A percentile compares a stretch with the other conserved stretches of the same genome.
phyloP scores from a whole-genome alignment of 306 rosid genomes.

The Lagenaria siceraria region DNA sequence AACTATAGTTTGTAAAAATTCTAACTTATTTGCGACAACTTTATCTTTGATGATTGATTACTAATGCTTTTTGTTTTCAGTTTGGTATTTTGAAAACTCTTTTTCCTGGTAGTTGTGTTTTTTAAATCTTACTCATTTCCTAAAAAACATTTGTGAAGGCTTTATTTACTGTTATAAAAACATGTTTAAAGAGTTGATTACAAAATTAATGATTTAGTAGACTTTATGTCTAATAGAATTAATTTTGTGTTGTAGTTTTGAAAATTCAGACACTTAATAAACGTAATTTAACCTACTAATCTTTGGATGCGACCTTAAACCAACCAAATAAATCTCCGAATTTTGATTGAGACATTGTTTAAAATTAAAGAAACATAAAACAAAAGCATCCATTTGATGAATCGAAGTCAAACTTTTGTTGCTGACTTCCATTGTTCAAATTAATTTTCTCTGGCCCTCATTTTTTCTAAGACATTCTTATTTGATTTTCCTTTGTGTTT shows the following conservation, averaged over 20 bases:
- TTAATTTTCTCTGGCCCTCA: not conserved
- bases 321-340: not conserved
- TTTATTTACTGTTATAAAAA: not conserved
- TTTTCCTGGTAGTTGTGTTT: not conserved
- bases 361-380: not conserved
- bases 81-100: not conserved
- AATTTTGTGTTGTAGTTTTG: too few species aligned
- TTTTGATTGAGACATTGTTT: not conserved
- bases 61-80: not conserved
- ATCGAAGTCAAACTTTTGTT: not conserved
- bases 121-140: not conserved
- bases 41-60: not conserved
- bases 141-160: not conserved
- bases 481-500: not conserved
- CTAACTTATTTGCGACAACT: not conserved
- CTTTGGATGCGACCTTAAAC: not conserved
- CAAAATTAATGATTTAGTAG: too few species aligned
- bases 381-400: not conserved
- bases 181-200: not conserved
- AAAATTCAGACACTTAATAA: too few species aligned
- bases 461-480: not conserved
- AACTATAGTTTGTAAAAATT: too few species aligned
- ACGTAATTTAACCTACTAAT: not conserved
- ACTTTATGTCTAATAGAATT: too few species aligned
- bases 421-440: not conserved